A percentile compares a stretch with the other conserved stretches of the same genome.
These are phyloP conservation scores for Metschnikowia drakensbergensis DNA, from an alignment of 805 yeast genomes.

Conservation along the genomic window DNA sequence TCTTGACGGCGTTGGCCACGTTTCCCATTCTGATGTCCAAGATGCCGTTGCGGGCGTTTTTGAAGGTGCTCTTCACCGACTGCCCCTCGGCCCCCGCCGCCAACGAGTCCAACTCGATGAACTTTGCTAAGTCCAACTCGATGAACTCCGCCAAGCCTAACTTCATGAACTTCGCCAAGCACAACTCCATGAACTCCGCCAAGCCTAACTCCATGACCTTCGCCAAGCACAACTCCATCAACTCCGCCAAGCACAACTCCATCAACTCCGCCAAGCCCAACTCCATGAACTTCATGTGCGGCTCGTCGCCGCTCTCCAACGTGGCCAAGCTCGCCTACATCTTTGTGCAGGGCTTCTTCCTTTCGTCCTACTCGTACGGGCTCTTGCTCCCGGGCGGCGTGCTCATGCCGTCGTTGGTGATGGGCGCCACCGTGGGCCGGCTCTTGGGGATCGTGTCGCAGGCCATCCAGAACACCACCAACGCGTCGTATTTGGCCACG, in stretches of 20 bases:
- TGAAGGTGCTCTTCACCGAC: conserved; percentile 66
- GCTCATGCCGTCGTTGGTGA: conserved; percentile 56
- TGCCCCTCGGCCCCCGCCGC: conserved; percentile 35
- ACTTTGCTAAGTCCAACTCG: no score
- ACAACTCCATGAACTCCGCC: no score
- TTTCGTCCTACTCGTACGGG: conserved; percentile 70
- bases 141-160: no score
- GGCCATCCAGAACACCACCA: conserved; percentile 39
- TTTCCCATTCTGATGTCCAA: conserved; percentile 55
- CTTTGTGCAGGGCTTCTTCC: conserved; percentile 48
- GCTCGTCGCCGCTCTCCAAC: conserved; percentile 23
- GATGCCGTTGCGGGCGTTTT: conserved; percentile 51
- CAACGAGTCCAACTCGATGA: conserved; percentile 3
- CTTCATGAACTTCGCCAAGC: no score
- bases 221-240: no score
- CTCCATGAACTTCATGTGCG: conserved; percentile 36
- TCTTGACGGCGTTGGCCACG: conserved; percentile 50
- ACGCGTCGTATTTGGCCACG: conserved; percentile 31
- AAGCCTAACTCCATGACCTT: no score
- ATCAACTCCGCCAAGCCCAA: conserved; percentile 1
- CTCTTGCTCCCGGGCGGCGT: conserved; percentile 66
- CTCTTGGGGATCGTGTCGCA: conserved; percentile 51
- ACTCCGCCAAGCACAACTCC: no score
- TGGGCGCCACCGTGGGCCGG: conserved; percentile 61
- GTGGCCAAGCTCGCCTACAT: conserved; percentile 34